phyloP scores from a whole-genome alignment of 139 green algal species.

The Yamagishiella unicocca region DNA sequence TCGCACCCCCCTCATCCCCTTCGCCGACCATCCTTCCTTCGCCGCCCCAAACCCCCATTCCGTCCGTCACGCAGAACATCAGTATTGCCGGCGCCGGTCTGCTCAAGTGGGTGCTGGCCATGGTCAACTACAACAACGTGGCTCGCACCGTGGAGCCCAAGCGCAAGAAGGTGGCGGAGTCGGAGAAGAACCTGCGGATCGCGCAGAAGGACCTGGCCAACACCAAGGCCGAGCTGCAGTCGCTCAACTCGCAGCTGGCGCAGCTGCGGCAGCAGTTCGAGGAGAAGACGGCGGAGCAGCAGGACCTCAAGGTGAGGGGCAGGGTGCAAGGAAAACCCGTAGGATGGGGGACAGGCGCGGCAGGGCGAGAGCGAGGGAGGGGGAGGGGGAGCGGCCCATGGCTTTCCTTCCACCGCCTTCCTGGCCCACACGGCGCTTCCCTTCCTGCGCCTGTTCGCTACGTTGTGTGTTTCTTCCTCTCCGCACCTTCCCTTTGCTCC shows the following conservation, averaged over 20 bases:
- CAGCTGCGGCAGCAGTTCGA: conserved; percentile 79
- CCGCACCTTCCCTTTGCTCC: no score
- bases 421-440: no score
- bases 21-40: background rate
- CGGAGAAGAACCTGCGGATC: conserved; percentile 83
- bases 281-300: conserved; percentile 83
- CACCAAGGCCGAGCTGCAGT: conserved; percentile 79
- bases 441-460: no score
- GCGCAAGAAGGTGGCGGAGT: conserved; percentile 84
- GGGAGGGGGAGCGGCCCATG: no score
- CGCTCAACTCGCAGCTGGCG: conserved; percentile 74
- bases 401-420: no score
- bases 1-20: no score
- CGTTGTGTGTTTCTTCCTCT: no score
- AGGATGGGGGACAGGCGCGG: no score
- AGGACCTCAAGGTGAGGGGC: conserved; percentile 42
- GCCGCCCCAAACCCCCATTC: background rate
- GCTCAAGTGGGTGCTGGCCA: conserved; percentile 90
- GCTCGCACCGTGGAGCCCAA: conserved; percentile 86
- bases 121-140: conserved; percentile 92
- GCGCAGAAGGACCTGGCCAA: conserved; percentile 80
- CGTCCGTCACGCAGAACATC: conserved; percentile 35
- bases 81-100: conserved; percentile 69
- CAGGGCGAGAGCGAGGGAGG: no score
- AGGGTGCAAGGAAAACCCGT: no score